Conservation (phyloP, 352 stramenopile species). For the Globisporangium barbulae region DNA sequence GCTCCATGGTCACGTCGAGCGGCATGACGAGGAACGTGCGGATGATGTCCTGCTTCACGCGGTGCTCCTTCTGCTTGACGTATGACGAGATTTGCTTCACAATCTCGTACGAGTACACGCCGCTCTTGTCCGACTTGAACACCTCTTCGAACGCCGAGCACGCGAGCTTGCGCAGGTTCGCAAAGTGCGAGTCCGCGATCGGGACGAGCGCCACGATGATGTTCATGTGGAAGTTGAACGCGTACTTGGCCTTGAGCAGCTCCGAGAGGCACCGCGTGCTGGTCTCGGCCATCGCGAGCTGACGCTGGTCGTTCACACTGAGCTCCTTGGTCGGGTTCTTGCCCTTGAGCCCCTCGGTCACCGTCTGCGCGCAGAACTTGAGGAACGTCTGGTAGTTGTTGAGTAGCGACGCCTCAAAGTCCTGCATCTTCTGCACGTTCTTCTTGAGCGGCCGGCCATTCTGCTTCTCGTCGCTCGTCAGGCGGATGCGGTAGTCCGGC, state of each 20-base stretch:
- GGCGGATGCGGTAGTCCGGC: constrained; percentile 93
- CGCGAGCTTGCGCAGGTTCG: constrained; percentile 43
- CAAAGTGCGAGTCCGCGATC: constrained; percentile 67
- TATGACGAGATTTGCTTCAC: constrained; percentile 84
- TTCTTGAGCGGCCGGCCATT: constrained; percentile 82
- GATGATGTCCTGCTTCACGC: constrained; percentile 74
- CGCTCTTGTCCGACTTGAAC: constrained; percentile 76
- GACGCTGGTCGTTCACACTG: constrained; percentile 30
- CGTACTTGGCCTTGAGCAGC: constrained; percentile 79
- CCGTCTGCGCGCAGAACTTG: constrained; percentile 66
- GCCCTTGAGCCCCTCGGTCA: constrained; percentile 53
- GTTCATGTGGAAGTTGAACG: constrained; percentile 87
- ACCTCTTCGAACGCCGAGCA: constrained; percentile 71
- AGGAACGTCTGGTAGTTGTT: constrained; percentile 84
- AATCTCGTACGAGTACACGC: constrained; percentile 59
- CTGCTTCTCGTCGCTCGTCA: constrained; percentile 83
- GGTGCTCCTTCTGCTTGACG: constrained; percentile 82
- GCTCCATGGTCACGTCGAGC: constrained; percentile 85
- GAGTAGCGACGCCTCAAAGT: constrained; percentile 72
- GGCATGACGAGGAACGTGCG: constrained; percentile 74
- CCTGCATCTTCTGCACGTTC: constrained; percentile 84
- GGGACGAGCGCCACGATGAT: constrained; percentile 79
- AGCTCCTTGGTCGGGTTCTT: constrained; percentile 47
- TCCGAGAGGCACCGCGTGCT: constrained; percentile 71
- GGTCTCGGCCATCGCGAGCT: constrained; percentile 64